Conservation (phyloP, 2,329 filamentous ascomycete genomes). For the Xenosphaeropsis pyriputrescens region DNA sequence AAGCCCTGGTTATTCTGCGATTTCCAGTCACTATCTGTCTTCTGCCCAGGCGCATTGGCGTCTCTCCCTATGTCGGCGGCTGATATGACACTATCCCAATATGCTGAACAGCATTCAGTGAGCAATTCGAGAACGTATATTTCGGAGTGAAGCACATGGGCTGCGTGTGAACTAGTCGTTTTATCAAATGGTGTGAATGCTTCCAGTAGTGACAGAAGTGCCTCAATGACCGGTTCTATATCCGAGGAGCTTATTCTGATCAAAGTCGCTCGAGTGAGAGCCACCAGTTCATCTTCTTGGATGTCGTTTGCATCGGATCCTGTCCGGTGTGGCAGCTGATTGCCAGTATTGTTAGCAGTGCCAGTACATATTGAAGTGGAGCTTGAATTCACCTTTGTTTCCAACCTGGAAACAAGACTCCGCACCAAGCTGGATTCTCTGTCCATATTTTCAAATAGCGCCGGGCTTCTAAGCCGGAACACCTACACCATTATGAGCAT, state of each 20-base stretch:
- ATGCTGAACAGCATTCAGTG: slow-evolving; percentile 48
- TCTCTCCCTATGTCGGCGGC: slow-evolving; percentile 3
- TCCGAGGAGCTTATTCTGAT: slow-evolving; percentile 43
- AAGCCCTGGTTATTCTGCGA: background rate
- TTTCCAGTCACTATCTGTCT: too few relatives aligned
- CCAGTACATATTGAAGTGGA: slow-evolving; percentile 3
- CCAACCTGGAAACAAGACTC: slow-evolving; percentile 47
- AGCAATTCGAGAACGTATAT: slow-evolving; percentile 47
- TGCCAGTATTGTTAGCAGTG: background rate
- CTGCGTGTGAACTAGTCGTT: slow-evolving; percentile 33
- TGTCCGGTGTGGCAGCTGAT: slow-evolving; percentile 46
- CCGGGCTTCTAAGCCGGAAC: slow-evolving; percentile 1
- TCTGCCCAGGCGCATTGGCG: slow-evolving; percentile 4
- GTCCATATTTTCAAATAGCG: slow-evolving; percentile 29
- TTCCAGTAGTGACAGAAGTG: slow-evolving; percentile 41
- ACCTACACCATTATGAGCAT: too few relatives aligned
- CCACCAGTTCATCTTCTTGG: slow-evolving; percentile 43
- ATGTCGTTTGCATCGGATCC: slow-evolving; percentile 41
- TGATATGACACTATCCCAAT: slow-evolving; percentile 34
- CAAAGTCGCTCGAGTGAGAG: slow-evolving; percentile 44
- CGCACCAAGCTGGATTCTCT: slow-evolving; percentile 43
- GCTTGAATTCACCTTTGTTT: slow-evolving; percentile 34
- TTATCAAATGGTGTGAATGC: slow-evolving; percentile 35
- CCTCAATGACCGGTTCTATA: slow-evolving; percentile 32
- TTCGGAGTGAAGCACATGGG: slow-evolving; percentile 48